Evolutionary conservation across 768 basidiomycete genomes (phyloP), one percentile per base, ranked within the genome.

Genomic region (Tylopilus vinaceipallidus): DNA sequence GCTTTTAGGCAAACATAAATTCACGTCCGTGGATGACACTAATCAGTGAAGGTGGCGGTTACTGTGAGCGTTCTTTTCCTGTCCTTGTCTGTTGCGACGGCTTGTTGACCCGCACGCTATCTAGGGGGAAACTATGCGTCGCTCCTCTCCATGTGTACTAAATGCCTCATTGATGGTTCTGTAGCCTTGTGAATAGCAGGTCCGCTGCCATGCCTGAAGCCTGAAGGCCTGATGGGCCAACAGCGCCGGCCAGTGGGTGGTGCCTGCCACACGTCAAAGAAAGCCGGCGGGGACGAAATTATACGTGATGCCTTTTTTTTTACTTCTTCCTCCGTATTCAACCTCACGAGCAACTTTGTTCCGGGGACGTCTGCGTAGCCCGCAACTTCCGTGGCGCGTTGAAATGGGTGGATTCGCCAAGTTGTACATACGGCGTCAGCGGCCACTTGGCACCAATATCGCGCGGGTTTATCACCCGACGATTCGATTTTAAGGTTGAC

Each of bases 1-100:
- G n/a, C 63, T 75, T 26, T 75, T 79, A 56, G 77, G 73, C 54
- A 92, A 91, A 62, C 89, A 91, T 68, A 91, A 90, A 63, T 93
- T 91, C 63, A 70, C 73, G 42, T 54, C 68, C 0, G 61, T 53
- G 29, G 81, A 81, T 7, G 84, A 82, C 10, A 68, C 76, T 20
- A 53, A 54, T 49, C 62, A 57, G 48, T 69, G 62, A 64, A 32
- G 43, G 36, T 48, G 45, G 35, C 20, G 41, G 42, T 43, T 39
- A 39, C 29, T 43, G 58, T 55, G 12, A 47, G 63, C 17, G 10
- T 16, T 20, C 26, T 45, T 32, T 37, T 24, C 27, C n/a, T 38
- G 39, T 9, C 35, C 29, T 33, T 27, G 38, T 41, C 38, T 8
- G 27, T 19, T 5, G 46, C 11, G 42, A 35, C 38, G 12, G 50